A percentile compares a stretch with the other conserved stretches of the same genome.
These are phyloP conservation scores for Combretum micranthum DNA, from an alignment of 345 rosid species.

Conservation along the genomic window DNA sequence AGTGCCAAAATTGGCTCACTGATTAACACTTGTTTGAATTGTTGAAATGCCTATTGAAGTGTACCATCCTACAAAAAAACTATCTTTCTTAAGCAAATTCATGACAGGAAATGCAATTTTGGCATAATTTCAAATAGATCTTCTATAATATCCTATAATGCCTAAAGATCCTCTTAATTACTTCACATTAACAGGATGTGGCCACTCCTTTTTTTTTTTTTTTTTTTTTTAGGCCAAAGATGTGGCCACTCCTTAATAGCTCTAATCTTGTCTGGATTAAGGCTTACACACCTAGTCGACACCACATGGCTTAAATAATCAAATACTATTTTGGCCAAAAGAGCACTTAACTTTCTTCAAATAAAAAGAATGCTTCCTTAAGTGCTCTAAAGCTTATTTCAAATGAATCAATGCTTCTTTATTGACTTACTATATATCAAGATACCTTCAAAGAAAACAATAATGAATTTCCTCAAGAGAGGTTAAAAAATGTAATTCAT, in stretches of 20 bases:
- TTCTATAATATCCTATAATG: background rate
- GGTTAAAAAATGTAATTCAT: conserved; percentile 1
- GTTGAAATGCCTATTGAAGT: background rate
- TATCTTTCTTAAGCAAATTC: background rate
- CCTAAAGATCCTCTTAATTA: background rate
- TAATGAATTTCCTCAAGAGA: background rate
- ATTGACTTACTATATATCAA: background rate
- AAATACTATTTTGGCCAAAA: background rate
- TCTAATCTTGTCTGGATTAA: background rate
- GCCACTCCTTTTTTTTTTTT: background rate
- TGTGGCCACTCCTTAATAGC: background rate
- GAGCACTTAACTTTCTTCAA: background rate
- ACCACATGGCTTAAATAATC: background rate
- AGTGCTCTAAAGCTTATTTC: no score
- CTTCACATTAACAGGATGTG: background rate
- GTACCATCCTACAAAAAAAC: rapidly evolving
- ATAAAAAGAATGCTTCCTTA: background rate
- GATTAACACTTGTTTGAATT: background rate
- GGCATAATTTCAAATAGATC: background rate
- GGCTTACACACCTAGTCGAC: background rate
- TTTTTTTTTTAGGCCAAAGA: no score
- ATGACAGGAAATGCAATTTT: background rate
- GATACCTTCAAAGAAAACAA: background rate
- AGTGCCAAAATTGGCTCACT: background rate
- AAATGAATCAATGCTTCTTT: background rate